These are phyloP conservation scores for Daldinia concentrica DNA, from an alignment of 495 filamentous ascomycete genomes.

Conservation along the genomic window DNA sequence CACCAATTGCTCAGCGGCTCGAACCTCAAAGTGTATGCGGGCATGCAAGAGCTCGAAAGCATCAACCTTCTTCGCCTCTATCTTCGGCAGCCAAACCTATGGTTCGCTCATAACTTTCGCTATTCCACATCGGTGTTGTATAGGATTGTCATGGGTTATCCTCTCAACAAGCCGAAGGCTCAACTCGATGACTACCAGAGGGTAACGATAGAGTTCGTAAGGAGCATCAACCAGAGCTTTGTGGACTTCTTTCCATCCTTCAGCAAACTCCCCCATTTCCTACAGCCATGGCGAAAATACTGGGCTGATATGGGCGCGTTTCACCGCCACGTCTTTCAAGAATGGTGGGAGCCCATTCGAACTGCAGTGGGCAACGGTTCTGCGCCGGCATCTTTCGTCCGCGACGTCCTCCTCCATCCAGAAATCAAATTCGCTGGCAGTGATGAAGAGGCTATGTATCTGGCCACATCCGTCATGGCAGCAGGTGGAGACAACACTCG, in stretches of 20 bases:
- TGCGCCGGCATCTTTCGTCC: neutral
- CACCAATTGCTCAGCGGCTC: neutral
- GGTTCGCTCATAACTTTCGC: slow-evolving; percentile 52
- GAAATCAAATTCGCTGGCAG: slow-evolving; percentile 29
- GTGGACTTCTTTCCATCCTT: slow-evolving; percentile 56
- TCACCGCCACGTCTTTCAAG: slow-evolving; percentile 47
- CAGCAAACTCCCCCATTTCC: slow-evolving; percentile 44
- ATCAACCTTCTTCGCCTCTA: slow-evolving; percentile 47
- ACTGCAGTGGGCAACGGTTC: neutral
- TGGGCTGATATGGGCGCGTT: slow-evolving; percentile 47
- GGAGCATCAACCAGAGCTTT: slow-evolving; percentile 44
- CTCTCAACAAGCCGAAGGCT: slow-evolving; percentile 9
- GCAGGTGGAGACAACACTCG: slow-evolving; percentile 59
- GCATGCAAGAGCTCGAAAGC: slow-evolving; percentile 37
- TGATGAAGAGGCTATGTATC: slow-evolving; percentile 58
- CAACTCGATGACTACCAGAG: slow-evolving; percentile 47
- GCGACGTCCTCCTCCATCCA: neutral
- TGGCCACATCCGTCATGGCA: slow-evolving; percentile 50
- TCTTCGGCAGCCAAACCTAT: slow-evolving; percentile 42
- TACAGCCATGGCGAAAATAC: slow-evolving; percentile 54
- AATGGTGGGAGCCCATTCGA: slow-evolving; percentile 46
- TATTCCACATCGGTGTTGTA: slow-evolving; percentile 51
- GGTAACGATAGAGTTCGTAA: slow-evolving; percentile 43
- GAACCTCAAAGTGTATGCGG: neutral
- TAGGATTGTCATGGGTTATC: slow-evolving; percentile 40